Conservation (phyloP, 805 yeast genomes). For the Yarrowia sp. region DNA sequence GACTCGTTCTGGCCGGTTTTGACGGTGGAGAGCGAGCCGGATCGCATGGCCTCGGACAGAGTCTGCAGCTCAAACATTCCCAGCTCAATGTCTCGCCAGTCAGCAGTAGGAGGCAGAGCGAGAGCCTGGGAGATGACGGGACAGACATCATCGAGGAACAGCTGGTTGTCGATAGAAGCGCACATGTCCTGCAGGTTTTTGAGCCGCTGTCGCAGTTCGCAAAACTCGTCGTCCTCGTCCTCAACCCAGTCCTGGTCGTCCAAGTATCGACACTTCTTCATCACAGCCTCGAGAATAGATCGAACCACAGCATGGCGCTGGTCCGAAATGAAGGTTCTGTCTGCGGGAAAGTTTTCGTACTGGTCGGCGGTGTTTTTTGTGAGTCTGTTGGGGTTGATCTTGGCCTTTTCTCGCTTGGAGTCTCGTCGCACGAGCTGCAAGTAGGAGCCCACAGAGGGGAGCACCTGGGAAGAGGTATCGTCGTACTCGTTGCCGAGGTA, state of each 20-base stretch:
- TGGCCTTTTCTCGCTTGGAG: constrained; percentile 57
- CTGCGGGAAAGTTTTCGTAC: constrained; percentile 46
- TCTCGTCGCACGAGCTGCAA: constrained; percentile 64
- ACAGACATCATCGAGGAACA: constrained; percentile 67
- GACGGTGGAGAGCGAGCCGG: constrained; percentile 73
- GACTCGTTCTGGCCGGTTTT: constrained; percentile 49
- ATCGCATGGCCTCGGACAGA: constrained; percentile 79
- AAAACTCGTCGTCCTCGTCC: constrained; percentile 79
- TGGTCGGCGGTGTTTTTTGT: constrained; percentile 47
- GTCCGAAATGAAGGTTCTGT: constrained; percentile 47
- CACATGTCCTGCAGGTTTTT: constrained; percentile 86
- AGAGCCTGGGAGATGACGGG: constrained; percentile 63
- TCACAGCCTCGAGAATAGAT: constrained; percentile 69
- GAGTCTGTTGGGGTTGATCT: constrained; percentile 52
- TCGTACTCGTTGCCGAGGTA: constrained; percentile 85
- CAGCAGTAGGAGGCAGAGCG: constrained; percentile 46
- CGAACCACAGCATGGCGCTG: constrained; percentile 62
- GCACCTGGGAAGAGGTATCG: constrained; percentile 83
- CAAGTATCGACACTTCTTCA: constrained; percentile 81
- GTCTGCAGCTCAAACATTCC: constrained; percentile 83
- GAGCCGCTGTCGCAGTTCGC: constrained; percentile 76
- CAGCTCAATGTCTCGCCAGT: constrained; percentile 86
- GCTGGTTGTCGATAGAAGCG: constrained; percentile 62
- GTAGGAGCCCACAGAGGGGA: constrained; percentile 79
- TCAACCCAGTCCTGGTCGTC: constrained; percentile 67